A percentile compares a stretch with the other conserved stretches of the same genome.
Evolutionary conservation across 257 asterid genomes (phyloP).

Genomic region (Asclepias syriaca): DNA sequence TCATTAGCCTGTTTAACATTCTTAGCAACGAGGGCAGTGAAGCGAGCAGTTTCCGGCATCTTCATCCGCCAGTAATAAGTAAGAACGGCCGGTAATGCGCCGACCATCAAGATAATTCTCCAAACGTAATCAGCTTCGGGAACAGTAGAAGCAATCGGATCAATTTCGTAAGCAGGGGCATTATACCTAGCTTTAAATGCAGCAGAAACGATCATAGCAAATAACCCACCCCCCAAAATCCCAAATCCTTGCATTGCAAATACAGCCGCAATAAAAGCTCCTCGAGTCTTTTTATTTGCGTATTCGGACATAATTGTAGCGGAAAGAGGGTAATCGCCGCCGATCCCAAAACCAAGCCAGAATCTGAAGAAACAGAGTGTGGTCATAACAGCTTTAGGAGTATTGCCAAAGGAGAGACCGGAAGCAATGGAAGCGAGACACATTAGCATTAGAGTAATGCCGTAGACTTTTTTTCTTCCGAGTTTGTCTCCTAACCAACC

Average conservation of each 20-base stretch:
- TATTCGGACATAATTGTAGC: slow-evolving; percentile 54
- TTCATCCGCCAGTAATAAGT: slow-evolving; percentile 44
- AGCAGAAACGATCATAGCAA: slow-evolving; percentile 31
- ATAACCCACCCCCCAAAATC: slow-evolving; percentile 35
- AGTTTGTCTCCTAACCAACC: slow-evolving; percentile 44
- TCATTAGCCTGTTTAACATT: slow-evolving; percentile 35
- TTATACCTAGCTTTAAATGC: slow-evolving; percentile 19
- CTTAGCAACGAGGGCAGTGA: slow-evolving; percentile 46
- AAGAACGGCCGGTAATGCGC: slow-evolving; percentile 36
- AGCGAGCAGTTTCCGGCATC: slow-evolving; percentile 53
- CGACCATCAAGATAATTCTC: slow-evolving; percentile 40
- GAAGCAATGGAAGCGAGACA: slow-evolving; percentile 39
- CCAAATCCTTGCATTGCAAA: slow-evolving; percentile 54
- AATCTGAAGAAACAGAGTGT: slow-evolving; percentile 48
- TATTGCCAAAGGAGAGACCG: slow-evolving; percentile 37
- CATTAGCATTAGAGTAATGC: slow-evolving; percentile 38
- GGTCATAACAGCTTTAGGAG: slow-evolving; percentile 33
- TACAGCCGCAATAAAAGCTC: slow-evolving; percentile 45
- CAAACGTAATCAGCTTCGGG: slow-evolving; percentile 44
- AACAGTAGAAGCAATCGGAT: slow-evolving; percentile 29
- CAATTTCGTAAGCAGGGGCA: slow-evolving; percentile 27
- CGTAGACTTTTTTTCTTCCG: slow-evolving; percentile 41
- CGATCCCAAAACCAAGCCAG: slow-evolving; percentile 50
- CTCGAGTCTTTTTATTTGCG: slow-evolving; percentile 38
- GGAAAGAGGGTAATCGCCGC: slow-evolving; percentile 51